Evolutionary conservation across 495 filamentous ascomycete species (phyloP).

Genomic region (Aspergillus cristatus): DNA sequence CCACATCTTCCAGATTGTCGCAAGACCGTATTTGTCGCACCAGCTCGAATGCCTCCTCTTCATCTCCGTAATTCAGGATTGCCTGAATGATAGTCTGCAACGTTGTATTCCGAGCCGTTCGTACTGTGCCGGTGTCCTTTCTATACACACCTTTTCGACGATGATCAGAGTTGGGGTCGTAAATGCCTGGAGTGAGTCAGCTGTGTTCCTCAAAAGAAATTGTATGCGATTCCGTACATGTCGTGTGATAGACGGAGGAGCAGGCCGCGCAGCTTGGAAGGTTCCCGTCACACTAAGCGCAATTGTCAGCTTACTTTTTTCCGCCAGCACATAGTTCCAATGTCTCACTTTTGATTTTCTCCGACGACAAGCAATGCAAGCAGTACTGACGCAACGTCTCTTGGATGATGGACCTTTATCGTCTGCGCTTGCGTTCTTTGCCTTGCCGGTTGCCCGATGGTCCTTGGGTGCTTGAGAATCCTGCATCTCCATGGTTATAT

Average conservation of each 20-base stretch:
- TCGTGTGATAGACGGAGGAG: conserved; percentile 86
- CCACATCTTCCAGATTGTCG: conserved; percentile 84
- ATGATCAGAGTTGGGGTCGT: conserved; percentile 93
- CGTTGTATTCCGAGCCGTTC: conserved; percentile 70
- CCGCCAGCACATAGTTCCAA: conserved; percentile 4
- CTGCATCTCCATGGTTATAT: conserved; percentile 1
- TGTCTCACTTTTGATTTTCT: conserved; percentile 71
- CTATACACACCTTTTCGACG: conserved; percentile 94
- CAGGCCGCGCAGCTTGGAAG: conserved; percentile 90
- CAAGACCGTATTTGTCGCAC: conserved; percentile 84
- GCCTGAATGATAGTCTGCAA: conserved; percentile 88
- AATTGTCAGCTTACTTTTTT: conserved; percentile 14
- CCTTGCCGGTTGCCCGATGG: conserved; percentile 10
- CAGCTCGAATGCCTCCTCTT: conserved; percentile 72
- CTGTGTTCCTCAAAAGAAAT: too few relatives aligned
- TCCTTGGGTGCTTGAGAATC: conserved; percentile 7
- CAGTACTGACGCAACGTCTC: conserved; percentile 84
- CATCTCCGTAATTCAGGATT: conserved; percentile 73
- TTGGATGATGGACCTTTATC: conserved; percentile 45
- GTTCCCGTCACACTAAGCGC: conserved; percentile 73
- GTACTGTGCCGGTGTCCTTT: conserved; percentile 83
- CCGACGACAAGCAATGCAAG: conserved; percentile 85
- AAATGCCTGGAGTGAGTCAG: conserved; percentile 46
- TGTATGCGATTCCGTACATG: conserved; percentile 22
- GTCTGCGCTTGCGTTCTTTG: conserved; percentile 20